Percentiles rank a stretch among this genome's conserved stretches.
phyloP scores from a whole-genome alignment of 129 eudicot genomes.

The Lactuca saligna region DNA sequence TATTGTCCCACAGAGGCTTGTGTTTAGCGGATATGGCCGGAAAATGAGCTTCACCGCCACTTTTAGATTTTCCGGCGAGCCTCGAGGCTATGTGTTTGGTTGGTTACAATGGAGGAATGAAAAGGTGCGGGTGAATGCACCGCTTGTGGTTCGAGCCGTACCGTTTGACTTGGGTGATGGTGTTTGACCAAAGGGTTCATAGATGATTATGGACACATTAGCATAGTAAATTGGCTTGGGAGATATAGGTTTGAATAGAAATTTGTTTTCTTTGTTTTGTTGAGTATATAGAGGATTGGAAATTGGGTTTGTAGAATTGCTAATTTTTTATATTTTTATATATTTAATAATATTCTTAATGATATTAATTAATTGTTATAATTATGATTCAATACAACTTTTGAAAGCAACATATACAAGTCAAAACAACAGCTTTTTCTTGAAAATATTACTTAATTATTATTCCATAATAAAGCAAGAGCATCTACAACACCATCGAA shows the following conservation, averaged over 20 bases:
- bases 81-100: slow-evolving; percentile 54
- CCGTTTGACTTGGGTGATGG: slow-evolving; percentile 28
- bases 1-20: slow-evolving; percentile 42
- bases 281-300: slow-evolving; percentile 10
- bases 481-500: slow-evolving; percentile 85
- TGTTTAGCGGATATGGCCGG: slow-evolving; percentile 41
- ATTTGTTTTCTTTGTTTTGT: slow-evolving; percentile 26
- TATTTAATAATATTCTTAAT: background rate
- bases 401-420: background rate
- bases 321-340: background rate
- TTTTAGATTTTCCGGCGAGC: slow-evolving; percentile 22
- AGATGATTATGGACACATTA: slow-evolving; percentile 12
- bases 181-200: slow-evolving; percentile 13
- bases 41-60: slow-evolving; percentile 50
- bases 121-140: slow-evolving; percentile 41
- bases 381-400: background rate
- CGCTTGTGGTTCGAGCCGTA: slow-evolving; percentile 43
- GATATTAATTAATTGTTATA: background rate
- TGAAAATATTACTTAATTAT: background rate
- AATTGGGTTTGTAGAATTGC: background rate
- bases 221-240: slow-evolving; percentile 10
- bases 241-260: slow-evolving; percentile 17
- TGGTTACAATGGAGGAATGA: slow-evolving; percentile 52
- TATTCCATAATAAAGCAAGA: slow-evolving; percentile 49
- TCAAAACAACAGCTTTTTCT: background rate